phyloP scores from a whole-genome alignment of 495 filamentous ascomycete species.

The Arthonia radiata region DNA sequence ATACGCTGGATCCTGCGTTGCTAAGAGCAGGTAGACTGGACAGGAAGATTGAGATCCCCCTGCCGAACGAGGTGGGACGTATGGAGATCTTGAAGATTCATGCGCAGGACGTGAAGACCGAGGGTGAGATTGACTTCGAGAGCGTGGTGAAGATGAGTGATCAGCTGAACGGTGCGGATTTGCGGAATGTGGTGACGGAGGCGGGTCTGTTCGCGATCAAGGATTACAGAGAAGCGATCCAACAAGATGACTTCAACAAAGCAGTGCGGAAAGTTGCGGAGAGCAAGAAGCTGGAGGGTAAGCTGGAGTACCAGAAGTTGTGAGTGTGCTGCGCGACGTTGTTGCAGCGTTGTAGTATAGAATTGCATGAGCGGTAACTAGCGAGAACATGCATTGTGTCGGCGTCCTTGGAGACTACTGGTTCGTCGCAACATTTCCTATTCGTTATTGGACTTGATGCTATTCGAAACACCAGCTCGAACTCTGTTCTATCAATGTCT shows the following conservation, averaged over 20 bases:
- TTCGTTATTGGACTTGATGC: no score
- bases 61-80: conserved; percentile 96
- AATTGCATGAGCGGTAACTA: no score
- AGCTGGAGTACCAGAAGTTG: conserved; percentile 92
- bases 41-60: conserved; percentile 93
- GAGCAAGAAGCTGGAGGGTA: conserved; percentile 94
- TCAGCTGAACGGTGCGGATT: conserved; percentile 86
- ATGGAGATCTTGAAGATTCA: conserved; percentile 99
- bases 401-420: no score
- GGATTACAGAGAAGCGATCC: conserved; percentile 83
- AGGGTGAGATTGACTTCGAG: conserved; percentile 97
- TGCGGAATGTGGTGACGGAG: conserved; percentile 95
- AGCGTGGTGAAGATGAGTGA: conserved; percentile 99
- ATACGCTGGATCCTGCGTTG: conserved; percentile 89
- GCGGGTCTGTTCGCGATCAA: conserved; percentile 97
- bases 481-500: no score
- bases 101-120: conserved; percentile 55
- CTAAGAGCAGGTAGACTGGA: conserved; percentile 85
- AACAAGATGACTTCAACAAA: conserved; percentile 97
- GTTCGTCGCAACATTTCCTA: no score
- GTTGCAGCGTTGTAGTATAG: no score
- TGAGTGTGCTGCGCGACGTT: no score
- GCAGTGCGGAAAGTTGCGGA: conserved; percentile 92
- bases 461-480: no score
- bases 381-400: no score